These are phyloP conservation scores for Talaromyces adpressus DNA, from an alignment of 495 filamentous ascomycete genomes.

Conservation along the genomic window DNA sequence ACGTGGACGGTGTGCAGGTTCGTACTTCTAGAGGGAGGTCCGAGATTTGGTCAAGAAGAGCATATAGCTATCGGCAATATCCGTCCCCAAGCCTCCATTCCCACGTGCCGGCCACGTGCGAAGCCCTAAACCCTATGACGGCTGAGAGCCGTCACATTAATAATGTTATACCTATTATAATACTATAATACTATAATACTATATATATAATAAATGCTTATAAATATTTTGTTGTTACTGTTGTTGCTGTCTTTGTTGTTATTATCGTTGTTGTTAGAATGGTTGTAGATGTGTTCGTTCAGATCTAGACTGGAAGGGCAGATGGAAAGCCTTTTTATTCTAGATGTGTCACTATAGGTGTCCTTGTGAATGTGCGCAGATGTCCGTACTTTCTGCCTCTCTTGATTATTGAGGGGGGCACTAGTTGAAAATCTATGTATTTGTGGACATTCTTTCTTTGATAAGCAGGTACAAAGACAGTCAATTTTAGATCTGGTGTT, in stretches of 20 bases:
- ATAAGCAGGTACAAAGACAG: no score
- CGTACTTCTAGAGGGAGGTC: background rate
- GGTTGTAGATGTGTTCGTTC: background rate
- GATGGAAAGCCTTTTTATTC: background rate
- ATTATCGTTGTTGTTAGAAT: background rate
- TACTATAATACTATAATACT: no score
- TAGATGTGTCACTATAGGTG: background rate
- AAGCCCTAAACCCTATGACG: no score
- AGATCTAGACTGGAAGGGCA: background rate
- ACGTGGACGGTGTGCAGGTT: background rate
- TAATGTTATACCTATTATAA: no score
- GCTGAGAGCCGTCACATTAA: no score
- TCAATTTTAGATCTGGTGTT: no score
- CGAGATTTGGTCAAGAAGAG: background rate
- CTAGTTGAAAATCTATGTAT: no score
- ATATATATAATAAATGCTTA: no score
- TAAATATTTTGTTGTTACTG: background rate
- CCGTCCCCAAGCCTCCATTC: no score
- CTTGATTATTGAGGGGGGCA: background rate
- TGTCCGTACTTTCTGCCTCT: background rate
- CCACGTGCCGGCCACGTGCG: no score
- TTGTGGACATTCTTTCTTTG: no score
- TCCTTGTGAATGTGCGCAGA: background rate
- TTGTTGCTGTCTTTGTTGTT: no score
- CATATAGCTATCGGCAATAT: background rate